These are phyloP conservation scores for Periconia digitata DNA, from an alignment of 2,329 filamentous ascomycete species.

Conservation along the genomic window DNA sequence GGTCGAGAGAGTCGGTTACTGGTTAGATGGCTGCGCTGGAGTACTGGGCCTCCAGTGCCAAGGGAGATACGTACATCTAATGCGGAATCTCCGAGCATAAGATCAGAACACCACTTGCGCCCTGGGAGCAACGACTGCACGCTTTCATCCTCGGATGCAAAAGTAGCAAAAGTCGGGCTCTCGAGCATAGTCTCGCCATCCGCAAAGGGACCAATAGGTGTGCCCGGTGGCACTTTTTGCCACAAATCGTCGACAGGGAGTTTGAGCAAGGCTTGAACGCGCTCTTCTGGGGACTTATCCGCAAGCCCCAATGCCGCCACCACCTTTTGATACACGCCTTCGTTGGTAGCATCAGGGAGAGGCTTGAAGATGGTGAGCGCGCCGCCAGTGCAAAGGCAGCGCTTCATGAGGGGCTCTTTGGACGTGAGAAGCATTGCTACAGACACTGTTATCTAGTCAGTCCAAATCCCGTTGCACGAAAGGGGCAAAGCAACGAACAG, in stretches of 20 bases:
- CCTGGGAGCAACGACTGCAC: conserved; percentile 38
- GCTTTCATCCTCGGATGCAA: conserved; percentile 28
- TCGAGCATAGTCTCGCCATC: conserved; percentile 48
- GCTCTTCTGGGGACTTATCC: conserved; percentile 40
- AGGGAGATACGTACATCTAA: conserved; percentile 46
- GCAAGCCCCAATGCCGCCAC: conserved; percentile 45
- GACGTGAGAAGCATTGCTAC: conserved; percentile 30
- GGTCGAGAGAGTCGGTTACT: no score
- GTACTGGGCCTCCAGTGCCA: background rate
- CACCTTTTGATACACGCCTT: conserved; percentile 46
- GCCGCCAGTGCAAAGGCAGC: conserved; percentile 47
- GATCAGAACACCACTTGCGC: conserved; percentile 48
- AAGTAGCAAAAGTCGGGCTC: conserved; percentile 24
- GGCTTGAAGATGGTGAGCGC: conserved; percentile 45
- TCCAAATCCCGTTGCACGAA: conserved; percentile 4
- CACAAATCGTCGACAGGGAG: conserved; percentile 47
- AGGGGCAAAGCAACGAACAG: conserved; percentile 24
- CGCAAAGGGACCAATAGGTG: conserved; percentile 41
- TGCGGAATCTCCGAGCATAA: conserved; percentile 53
- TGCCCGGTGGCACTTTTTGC: conserved; percentile 41
- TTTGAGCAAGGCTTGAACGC: conserved; percentile 45
- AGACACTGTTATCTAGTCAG: conserved; percentile 18
- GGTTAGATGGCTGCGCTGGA: background rate
- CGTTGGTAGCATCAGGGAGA: conserved; percentile 42
- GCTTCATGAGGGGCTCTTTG: conserved; percentile 35